phyloP scores from a whole-genome alignment of 2,329 filamentous ascomycete species.

The Tothia fuscella region DNA sequence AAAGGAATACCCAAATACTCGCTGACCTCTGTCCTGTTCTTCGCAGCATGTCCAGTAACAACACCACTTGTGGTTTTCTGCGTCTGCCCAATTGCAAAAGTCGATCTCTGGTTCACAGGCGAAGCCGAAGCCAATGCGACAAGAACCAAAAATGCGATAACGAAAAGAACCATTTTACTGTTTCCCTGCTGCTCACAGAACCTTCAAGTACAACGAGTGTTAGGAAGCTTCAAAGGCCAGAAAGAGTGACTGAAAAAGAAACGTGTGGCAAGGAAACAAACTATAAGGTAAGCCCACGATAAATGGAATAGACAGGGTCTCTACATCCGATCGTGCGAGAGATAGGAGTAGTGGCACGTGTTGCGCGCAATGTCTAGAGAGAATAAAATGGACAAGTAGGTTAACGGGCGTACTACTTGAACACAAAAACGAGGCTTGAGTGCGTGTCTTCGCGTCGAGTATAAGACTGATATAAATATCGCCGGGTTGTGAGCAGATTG shows the following conservation, averaged over 20 bases:
- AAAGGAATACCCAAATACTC: constrained; percentile 19
- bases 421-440: not conserved
- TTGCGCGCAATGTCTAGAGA: not conserved
- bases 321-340: not conserved
- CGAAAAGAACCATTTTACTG: constrained; percentile 1
- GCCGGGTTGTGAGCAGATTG: not conserved
- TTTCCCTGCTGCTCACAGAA: not conserved
- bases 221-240: not conserved
- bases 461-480: not conserved
- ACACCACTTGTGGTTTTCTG: constrained; percentile 21
- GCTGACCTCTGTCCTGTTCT: constrained; percentile 16
- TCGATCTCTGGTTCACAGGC: not conserved
- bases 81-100: constrained; percentile 14
- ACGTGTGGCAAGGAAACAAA: not conserved
- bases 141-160: not conserved
- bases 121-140: not conserved
- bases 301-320: not conserved
- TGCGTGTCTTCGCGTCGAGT: not conserved
- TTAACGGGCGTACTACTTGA: not conserved
- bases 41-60: constrained; percentile 21
- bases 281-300: not conserved
- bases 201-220: not conserved
- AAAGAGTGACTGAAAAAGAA: not conserved
- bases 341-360: not conserved
- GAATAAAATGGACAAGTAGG: not conserved